Evolutionary conservation across 805 yeast species (phyloP), one percentile per base, ranked within the genome.

Genomic region (Hanseniaspora clermontiae): DNA sequence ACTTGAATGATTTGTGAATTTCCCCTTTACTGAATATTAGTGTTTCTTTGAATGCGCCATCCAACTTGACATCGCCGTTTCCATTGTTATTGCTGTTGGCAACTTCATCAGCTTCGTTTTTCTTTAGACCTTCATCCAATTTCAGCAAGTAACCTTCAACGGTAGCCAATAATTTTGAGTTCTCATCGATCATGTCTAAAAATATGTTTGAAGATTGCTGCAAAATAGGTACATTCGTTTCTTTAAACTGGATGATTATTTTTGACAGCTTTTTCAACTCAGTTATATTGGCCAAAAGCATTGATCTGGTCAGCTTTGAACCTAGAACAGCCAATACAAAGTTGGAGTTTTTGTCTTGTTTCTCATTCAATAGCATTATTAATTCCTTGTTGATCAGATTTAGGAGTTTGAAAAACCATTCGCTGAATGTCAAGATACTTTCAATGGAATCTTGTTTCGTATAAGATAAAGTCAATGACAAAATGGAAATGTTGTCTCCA

Each of bases 321-420:
- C 84, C 70, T 51, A 84, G 65, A 6, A 85, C 68, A 1, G 88
- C 82, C 14, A 81, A 65, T 0, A 75, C 82, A 17, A 83, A 65
- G 1, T 79, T 73, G 59, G 64, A 66, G 60, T 58, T 65, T 51
- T 56, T 64, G 19, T 55, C 63, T 8, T 51, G 46, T 4, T 62
- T 63, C 17, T 60, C 57, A 49, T 55, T 73, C 54, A 60, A 63
- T 31, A 82, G 62, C 37, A 81, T 77, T 27, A 83, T 64, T 37
- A 84, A 68, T 61, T 91, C 95, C 66, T 90, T 95, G 55, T 82
- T 79, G 43, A 87, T 66, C 60, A 79, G 81, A 0, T 83, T 79
- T 55, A 87, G 74, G 59, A 87, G 79, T 65, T 89, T 96, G 36
- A 87, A 77, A 61, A 87, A 77, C 96, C 97, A 91, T 62, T 87